Evolutionary conservation across 345 rosid genomes (phyloP).

Genomic region (Chamaenerion angustifolium): DNA sequence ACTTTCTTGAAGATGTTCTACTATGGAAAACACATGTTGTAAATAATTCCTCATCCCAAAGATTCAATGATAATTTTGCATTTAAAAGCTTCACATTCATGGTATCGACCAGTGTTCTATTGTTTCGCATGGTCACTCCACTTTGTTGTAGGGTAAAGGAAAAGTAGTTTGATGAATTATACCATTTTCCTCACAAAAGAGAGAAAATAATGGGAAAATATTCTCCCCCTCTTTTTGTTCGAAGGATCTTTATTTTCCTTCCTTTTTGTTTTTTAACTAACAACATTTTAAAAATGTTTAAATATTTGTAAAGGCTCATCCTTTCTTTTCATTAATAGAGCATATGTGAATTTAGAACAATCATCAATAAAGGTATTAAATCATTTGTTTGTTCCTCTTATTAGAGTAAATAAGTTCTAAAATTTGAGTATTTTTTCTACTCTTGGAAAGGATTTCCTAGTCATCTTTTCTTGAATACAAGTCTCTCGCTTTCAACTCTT

Average conservation of each 20-base stretch:
- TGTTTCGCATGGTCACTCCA: not conserved
- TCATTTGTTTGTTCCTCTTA: slow-evolving; percentile 8
- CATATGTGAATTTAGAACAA: not conserved
- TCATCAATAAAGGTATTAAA: too few species aligned
- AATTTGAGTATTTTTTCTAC: not conserved
- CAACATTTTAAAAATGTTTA: slow-evolving; percentile 1
- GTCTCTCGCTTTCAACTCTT: too few species aligned
- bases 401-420: not conserved
- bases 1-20: not conserved
- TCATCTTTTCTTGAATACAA: too few species aligned
- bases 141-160: not conserved
- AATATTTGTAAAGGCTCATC: not conserved
- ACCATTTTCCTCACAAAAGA: too few species aligned
- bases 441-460: slow-evolving; percentile 2
- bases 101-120: not conserved
- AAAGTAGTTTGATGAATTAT: not conserved
- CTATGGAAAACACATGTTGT: not conserved
- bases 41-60: slow-evolving; percentile 5
- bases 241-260: not conserved
- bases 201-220: not conserved
- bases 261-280: too few species aligned
- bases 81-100: slow-evolving; percentile 1
- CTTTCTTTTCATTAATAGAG: not conserved
- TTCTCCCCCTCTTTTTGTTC: slow-evolving; percentile 4
- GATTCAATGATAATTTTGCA: not conserved